Evolutionary conservation across 2,329 filamentous ascomycete genomes (phyloP).

Genomic region (Gnomoniopsis smithogilvyi): DNA sequence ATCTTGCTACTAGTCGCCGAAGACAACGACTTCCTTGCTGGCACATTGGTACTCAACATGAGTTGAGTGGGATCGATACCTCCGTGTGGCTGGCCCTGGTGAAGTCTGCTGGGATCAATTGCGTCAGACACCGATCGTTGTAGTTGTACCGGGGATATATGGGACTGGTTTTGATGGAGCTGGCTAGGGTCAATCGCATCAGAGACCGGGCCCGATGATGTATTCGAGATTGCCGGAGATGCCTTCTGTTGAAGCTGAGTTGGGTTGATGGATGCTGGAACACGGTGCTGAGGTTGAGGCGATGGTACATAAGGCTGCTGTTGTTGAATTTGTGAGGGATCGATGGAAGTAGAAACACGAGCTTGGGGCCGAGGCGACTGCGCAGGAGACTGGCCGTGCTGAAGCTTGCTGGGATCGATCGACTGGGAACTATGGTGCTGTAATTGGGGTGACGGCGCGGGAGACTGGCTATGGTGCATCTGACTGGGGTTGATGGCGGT

Average conservation of each 20-base stretch:
- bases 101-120: slow-evolving; percentile 3
- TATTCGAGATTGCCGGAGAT: neutral
- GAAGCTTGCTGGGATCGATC: neutral
- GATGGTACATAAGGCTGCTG: neutral
- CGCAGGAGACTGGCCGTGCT: neutral
- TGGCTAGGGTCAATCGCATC: slow-evolving; percentile 3
- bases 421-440: neutral
- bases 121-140: neutral
- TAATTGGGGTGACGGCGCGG: neutral
- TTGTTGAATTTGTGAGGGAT: neutral
- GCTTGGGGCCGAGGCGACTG: neutral
- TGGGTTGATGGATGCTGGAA: neutral
- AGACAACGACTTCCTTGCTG: slow-evolving; percentile 20
- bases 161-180: neutral
- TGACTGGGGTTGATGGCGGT: neutral
- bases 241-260: neutral
- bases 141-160: slow-evolving; percentile 3
- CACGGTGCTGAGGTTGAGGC: neutral
- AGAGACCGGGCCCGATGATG: neutral
- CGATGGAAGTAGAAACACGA: neutral
- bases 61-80: slow-evolving; percentile 17
- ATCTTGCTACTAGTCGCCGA: slow-evolving; percentile 28
- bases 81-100: neutral
- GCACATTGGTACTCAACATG: slow-evolving; percentile 13
- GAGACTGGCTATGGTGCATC: neutral